phyloP scores from a whole-genome alignment of 1,284 basidiomycete species.

The Tilletia horrida region DNA sequence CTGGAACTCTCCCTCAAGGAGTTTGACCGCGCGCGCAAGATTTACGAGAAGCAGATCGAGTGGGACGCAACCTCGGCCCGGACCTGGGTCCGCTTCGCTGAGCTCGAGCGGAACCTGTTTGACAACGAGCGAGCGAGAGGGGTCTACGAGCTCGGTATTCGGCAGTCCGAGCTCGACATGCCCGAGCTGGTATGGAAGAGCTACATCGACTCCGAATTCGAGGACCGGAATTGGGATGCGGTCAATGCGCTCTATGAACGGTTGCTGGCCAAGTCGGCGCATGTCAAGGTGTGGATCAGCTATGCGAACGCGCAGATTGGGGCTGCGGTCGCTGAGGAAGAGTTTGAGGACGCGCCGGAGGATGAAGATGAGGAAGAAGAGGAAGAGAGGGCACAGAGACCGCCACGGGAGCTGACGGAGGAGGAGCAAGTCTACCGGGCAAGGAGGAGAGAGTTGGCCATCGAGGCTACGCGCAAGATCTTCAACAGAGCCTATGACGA shows the following conservation, averaged over 20 bases:
- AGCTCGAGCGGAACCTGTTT: conserved; percentile 86
- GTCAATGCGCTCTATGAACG: conserved; percentile 86
- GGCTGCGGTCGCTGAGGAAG: conserved; percentile 66
- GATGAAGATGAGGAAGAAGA: conserved; percentile 67
- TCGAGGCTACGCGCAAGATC: conserved; percentile 68
- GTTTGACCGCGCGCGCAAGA: conserved; percentile 84
- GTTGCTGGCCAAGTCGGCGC: conserved; percentile 78
- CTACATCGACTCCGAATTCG: conserved; percentile 94
- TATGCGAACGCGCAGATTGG: conserved; percentile 57
- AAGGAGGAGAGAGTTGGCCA: conserved; percentile 64
- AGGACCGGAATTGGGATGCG: conserved; percentile 83
- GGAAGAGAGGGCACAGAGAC: conserved; percentile 57
- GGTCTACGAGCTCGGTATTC: conserved; percentile 92
- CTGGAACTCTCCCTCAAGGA: conserved; percentile 60
- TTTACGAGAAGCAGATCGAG: conserved; percentile 85
- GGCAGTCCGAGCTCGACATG: conserved; percentile 80
- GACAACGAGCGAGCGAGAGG: conserved; percentile 87
- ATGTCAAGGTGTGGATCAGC: conserved; percentile 69
- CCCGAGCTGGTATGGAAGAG: conserved; percentile 81
- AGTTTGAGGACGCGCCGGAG: conserved; percentile 61
- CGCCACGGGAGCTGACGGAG: conserved; percentile 21
- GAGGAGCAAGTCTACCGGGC: conserved; percentile 29
- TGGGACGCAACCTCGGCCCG: conserved; percentile 50
- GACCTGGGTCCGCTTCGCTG: conserved; percentile 91
- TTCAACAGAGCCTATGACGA: conserved; percentile 83